Evolutionary conservation across 2,329 filamentous ascomycete genomes (phyloP).

Genomic region (Aureobasidium pullulans): DNA sequence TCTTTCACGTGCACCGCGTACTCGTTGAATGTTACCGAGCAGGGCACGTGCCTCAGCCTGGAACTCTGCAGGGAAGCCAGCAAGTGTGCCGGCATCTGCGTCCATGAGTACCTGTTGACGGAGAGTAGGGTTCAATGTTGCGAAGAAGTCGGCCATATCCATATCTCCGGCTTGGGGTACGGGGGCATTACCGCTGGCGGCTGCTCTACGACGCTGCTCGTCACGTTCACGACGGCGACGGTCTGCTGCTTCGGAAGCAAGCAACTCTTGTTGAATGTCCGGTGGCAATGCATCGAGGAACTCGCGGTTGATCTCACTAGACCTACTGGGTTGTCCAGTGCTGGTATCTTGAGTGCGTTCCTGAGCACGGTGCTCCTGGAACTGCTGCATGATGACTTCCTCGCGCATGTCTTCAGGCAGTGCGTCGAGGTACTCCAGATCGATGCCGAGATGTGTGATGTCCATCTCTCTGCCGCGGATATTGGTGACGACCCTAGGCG

Average conservation of each 20-base stretch:
- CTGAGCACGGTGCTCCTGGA: slow-evolving; percentile 74
- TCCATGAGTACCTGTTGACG: slow-evolving; percentile 84
- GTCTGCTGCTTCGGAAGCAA: slow-evolving; percentile 83
- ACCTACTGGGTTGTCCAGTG: slow-evolving; percentile 54
- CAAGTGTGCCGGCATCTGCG: slow-evolving; percentile 80
- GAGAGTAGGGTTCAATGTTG: slow-evolving; percentile 77
- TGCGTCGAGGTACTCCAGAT: slow-evolving; percentile 90
- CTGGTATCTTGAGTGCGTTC: slow-evolving; percentile 51
- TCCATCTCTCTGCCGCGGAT: slow-evolving; percentile 84
- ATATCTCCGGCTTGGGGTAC: slow-evolving; percentile 65
- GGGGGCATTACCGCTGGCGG: slow-evolving; percentile 38
- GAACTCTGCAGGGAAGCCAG: slow-evolving; percentile 75
- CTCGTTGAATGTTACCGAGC: slow-evolving; percentile 40
- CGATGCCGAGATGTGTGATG: slow-evolving; percentile 90
- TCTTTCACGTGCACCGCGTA: slow-evolving; percentile 5
- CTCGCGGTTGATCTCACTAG: slow-evolving; percentile 77
- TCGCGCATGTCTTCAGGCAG: slow-evolving; percentile 94
- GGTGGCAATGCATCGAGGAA: slow-evolving; percentile 89
- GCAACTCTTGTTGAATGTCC: slow-evolving; percentile 82
- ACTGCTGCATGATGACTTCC: slow-evolving; percentile 87
- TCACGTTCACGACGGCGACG: slow-evolving; percentile 82
- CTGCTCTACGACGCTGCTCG: slow-evolving; percentile 62
- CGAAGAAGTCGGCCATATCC: slow-evolving; percentile 85
- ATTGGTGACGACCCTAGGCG: slow-evolving; percentile 65
- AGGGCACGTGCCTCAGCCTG: slow-evolving; percentile 77